Evolutionary conservation across 148 eudicot species (phyloP), one percentile per base, ranked within the genome.

Genomic region (Cornus kousa): DNA sequence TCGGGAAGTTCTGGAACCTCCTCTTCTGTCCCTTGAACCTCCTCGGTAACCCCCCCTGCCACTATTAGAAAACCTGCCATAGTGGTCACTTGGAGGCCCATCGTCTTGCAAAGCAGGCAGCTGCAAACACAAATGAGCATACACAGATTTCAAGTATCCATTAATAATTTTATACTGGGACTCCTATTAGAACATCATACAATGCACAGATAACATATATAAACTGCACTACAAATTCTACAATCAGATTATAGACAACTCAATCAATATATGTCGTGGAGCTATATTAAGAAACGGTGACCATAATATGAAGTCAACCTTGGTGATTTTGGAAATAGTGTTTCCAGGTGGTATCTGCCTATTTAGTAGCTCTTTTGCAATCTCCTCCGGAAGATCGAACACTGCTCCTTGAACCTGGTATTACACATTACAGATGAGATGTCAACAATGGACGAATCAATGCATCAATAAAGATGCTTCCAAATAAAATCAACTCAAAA

Each of bases 371-470:
- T 93, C 90, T 82, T 90, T 93, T 23, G 98, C 97, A 59, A 93
- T 85, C 75, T 96, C 99, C 88, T 93, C 99, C 0, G 98, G 99
- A 80, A 96, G 98, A 88, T 96, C 99, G 81, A 96, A 96, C 72
- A 96, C 98, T 76, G 99, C 99, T 39, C 98, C 99, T 82, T 88
- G 94, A 78, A 90, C 83, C 99, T 96, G 88, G 75, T 59, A 82
- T 79, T 50, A 43, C 48, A 43, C 48, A 43, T 43, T 35, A 78
- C 39, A 59, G 60, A 43, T 68, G 24, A 59, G 60, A 43, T 68
- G 24, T 62, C 32, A 40, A 67, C 20, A 33, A 17, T 78, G 8
- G 7, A 68, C 31, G 23, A 33, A 72, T 23, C 23, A 59, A 78
- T 3, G 35, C 31, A 78, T 22, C 74, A 81, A 73, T 16, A 70